Evolutionary conservation across 1,139 yeast genomes (phyloP), one percentile per base, ranked within the genome.

Genomic region (Kodamaea alishanica): DNA sequence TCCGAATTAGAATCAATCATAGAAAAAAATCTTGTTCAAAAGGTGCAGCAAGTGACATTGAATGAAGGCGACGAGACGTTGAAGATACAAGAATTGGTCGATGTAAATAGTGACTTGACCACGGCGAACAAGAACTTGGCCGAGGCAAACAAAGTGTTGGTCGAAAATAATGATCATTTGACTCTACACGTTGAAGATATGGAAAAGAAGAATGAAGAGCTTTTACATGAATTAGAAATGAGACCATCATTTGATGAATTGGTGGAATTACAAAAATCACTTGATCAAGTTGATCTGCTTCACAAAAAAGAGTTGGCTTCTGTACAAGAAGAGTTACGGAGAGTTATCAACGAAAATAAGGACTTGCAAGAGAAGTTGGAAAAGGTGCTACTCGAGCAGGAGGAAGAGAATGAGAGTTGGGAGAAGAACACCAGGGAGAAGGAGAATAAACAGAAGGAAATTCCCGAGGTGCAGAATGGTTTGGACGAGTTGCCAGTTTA

Each of bases 401-500:
- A 39, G 12, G 42, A 35, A 23, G 20, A 32, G 11, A 31, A 8
- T 23, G 55, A 33, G 8, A 32, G 33, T 12, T 31, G 10, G 12
- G 32, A 35, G 33, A 23, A 20, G 3, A 11, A 9, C 22, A 26
- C 27, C 15, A 28, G 12, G n/a, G 8, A 9, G 50, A 50, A 33
- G 38, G 48, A 30, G 45, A 47, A 15, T 34, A 33, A 28, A 41
- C 25, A 24, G 33, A 29, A 50, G 54, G 33, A 54, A 48, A 48
- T 25, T 40, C 47, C 11, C 35, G 46, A 10, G 50, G 50, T 26
- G n/a, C 27, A 10, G 40, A 41, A 27, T 30, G 34, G 23, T 28
- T 20, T 8, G 26, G 22, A 27, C 23, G 38, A 35, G 6, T 43
- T 56, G 24, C 83, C 84, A 11, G 66, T 81, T 1, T 81, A 75